Conservation (phyloP, 2,329 filamentous ascomycete genomes). For the Cyclaneusma minus region DNA sequence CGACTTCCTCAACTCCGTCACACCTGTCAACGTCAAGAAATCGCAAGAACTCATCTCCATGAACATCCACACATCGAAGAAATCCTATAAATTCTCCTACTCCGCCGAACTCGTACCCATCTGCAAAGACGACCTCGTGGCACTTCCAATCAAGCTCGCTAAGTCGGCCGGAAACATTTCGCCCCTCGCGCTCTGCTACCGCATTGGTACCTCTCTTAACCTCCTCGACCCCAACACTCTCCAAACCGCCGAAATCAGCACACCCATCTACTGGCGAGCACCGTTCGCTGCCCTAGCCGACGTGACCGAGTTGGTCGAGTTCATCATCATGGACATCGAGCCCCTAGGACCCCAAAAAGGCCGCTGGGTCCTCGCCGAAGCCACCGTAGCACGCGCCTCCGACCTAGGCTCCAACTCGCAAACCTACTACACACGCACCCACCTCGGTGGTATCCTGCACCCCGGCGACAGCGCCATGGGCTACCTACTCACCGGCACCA, state of each 20-base stretch:
- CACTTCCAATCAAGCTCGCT: slow-evolving; percentile 75
- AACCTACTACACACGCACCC: slow-evolving; percentile 81
- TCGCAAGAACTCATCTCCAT: slow-evolving; percentile 88
- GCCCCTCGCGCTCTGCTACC: slow-evolving; percentile 72
- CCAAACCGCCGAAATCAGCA: slow-evolving; percentile 73
- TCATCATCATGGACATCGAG: slow-evolving; percentile 91
- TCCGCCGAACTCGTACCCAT: slow-evolving; percentile 83
- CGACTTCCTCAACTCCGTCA: slow-evolving; percentile 74
- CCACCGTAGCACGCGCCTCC: slow-evolving; percentile 70
- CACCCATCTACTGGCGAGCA: slow-evolving; percentile 75
- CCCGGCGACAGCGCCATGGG: slow-evolving; percentile 87
- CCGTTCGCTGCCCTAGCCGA: slow-evolving; percentile 79
- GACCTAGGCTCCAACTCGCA: slow-evolving; percentile 78
- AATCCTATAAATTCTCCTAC: slow-evolving; percentile 89
- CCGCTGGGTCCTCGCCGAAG: slow-evolving; percentile 72
- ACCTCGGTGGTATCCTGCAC: slow-evolving; percentile 73
- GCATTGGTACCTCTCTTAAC: slow-evolving; percentile 79
- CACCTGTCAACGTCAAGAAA: slow-evolving; percentile 65
- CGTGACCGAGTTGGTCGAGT: slow-evolving; percentile 73
- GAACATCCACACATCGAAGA: slow-evolving; percentile 79
- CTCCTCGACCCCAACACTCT: slow-evolving; percentile 82
- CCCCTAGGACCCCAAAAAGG: slow-evolving; percentile 60
- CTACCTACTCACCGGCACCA: slow-evolving; percentile 78
- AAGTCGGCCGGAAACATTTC: slow-evolving; percentile 79
- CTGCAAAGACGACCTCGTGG: slow-evolving; percentile 95